These are phyloP conservation scores for Ophiostoma piceae DNA, from an alignment of 2,329 filamentous ascomycete genomes.

Conservation along the genomic window DNA sequence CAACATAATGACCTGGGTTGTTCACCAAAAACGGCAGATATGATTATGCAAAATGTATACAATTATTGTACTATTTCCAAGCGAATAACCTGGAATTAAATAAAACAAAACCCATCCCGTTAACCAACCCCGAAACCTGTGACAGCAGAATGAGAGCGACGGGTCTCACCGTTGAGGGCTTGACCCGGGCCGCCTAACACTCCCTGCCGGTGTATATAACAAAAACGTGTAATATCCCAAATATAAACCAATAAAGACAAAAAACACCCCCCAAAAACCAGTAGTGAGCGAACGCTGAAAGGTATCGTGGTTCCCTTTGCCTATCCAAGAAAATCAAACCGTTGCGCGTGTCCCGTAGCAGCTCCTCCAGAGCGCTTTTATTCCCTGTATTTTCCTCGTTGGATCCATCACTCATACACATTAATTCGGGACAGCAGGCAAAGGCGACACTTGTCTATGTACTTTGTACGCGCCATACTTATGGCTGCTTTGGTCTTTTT, in stretches of 20 bases:
- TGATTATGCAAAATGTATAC: not conserved
- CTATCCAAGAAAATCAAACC: not conserved
- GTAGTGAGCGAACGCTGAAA: constrained; percentile 20
- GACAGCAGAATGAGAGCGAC: not conserved
- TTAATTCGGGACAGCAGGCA: constrained; percentile 20
- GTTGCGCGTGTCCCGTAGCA: constrained; percentile 1
- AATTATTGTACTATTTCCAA: constrained; percentile 2
- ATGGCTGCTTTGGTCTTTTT: not conserved
- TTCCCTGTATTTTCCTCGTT: not conserved
- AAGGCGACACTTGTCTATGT: constrained; percentile 17
- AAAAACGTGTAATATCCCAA: constrained; percentile 15
- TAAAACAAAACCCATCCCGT: not conserved
- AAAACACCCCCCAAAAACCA: not conserved
- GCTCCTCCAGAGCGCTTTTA: constrained; percentile 23
- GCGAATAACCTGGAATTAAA: not conserved
- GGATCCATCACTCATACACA: constrained; percentile 14
- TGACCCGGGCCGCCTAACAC: not conserved
- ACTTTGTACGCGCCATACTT: constrained; percentile 14
- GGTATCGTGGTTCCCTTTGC: constrained; percentile 20
- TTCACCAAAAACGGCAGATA: not conserved
- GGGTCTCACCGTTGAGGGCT: not conserved
- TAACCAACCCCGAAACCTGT: constrained; percentile 7
- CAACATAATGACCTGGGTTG: no score
- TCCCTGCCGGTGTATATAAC: constrained; percentile 16
- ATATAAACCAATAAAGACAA: not conserved